These are phyloP conservation scores for Ceratobasidium sp. DNA, from an alignment of 1,284 basidiomycete species.

Conservation along the genomic window DNA sequence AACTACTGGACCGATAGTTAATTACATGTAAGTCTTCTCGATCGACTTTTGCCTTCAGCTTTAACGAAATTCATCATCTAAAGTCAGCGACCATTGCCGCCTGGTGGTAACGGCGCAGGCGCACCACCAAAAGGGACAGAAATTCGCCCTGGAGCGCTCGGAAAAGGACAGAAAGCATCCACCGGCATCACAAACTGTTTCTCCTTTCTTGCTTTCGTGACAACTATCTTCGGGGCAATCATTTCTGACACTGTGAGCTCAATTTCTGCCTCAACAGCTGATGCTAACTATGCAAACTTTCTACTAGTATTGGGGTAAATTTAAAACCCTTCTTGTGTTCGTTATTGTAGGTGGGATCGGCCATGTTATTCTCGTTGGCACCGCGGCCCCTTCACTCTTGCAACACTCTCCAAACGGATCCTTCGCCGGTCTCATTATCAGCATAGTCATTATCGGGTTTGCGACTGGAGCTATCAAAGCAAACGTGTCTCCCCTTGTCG, in stretches of 20 bases:
- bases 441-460: conserved; percentile 56
- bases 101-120: conserved; percentile 51
- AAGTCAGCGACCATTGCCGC: conserved; percentile 48
- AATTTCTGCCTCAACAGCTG: neutral
- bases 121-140: conserved; percentile 48
- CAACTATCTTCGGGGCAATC: conserved; percentile 23
- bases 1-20: conserved; percentile 51
- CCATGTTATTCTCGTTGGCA: conserved; percentile 24
- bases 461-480: conserved; percentile 61
- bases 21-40: conserved; percentile 48
- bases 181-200: conserved; percentile 47
- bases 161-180: conserved; percentile 50
- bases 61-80: no score
- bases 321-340: conserved; percentile 10
- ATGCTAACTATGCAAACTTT: neutral
- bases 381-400: conserved; percentile 38
- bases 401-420: conserved; percentile 53
- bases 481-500: conserved; percentile 56
- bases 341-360: conserved; percentile 13
- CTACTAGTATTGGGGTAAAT: conserved; percentile 13
- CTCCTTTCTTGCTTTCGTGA: conserved; percentile 1
- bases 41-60: no score
- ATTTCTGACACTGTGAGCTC: conserved; percentile 17
- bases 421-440: conserved; percentile 58
- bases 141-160: conserved; percentile 51